These are phyloP conservation scores for Aschersonia sp. DNA, from an alignment of 2,329 filamentous ascomycete genomes.

Conservation along the genomic window DNA sequence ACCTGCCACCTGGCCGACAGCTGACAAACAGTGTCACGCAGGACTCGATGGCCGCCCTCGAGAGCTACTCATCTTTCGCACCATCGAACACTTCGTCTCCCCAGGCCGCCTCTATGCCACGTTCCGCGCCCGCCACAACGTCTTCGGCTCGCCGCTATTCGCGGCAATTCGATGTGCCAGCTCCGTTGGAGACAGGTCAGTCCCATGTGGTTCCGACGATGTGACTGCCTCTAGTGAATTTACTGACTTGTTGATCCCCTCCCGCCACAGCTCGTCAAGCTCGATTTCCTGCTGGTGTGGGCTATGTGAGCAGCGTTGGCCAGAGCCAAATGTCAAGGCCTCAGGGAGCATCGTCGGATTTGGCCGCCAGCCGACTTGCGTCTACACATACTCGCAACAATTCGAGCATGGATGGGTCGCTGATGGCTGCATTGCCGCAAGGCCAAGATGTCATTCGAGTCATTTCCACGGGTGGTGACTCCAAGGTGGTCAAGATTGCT, in stretches of 20 bases:
- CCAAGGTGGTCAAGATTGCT: slow-evolving; percentile 86
- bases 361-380: slow-evolving; percentile 46
- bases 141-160: slow-evolving; percentile 46
- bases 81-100: slow-evolving; percentile 19
- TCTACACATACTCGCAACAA: slow-evolving; percentile 62
- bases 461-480: slow-evolving; percentile 81
- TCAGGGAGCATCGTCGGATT: slow-evolving; percentile 30
- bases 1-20: background rate
- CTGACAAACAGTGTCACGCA: slow-evolving; percentile 17
- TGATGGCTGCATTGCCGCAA: slow-evolving; percentile 72
- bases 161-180: slow-evolving; percentile 37
- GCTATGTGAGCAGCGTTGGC: slow-evolving; percentile 30
- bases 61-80: slow-evolving; percentile 38
- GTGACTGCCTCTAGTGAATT: background rate
- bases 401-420: slow-evolving; percentile 71
- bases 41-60: slow-evolving; percentile 75
- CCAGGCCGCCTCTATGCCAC: slow-evolving; percentile 44
- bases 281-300: slow-evolving; percentile 42
- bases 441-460: slow-evolving; percentile 85
- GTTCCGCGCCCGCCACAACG: slow-evolving; percentile 21
- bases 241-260: slow-evolving; percentile 5
- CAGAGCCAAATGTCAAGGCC: slow-evolving; percentile 18
- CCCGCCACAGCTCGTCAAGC: slow-evolving; percentile 33
- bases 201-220: background rate
- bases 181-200: slow-evolving; percentile 31